These are phyloP conservation scores for Ricinus communis DNA, from an alignment of 345 rosid genomes.

Conservation along the genomic window DNA sequence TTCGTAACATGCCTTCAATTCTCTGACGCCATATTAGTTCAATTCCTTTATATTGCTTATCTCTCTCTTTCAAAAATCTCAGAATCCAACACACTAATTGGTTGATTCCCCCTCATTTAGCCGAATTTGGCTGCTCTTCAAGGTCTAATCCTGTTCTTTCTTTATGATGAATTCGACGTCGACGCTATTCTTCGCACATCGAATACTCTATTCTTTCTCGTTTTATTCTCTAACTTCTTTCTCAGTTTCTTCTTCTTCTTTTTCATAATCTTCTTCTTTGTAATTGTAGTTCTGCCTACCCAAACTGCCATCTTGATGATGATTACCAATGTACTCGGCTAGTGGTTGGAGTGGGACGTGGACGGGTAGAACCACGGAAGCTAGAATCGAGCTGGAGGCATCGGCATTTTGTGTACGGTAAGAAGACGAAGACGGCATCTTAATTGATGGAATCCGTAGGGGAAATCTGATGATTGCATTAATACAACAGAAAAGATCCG, in stretches of 20 bases:
- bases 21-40: slow-evolving; percentile 94
- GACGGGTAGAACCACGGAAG: slow-evolving; percentile 24
- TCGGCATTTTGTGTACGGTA: slow-evolving; percentile 36
- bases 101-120: slow-evolving; percentile 53
- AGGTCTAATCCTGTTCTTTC: slow-evolving; percentile 26
- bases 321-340: slow-evolving; percentile 14
- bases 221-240: too few species aligned
- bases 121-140: slow-evolving; percentile 35
- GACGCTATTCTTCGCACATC: slow-evolving; percentile 43
- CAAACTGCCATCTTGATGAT: neutral
- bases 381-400: slow-evolving; percentile 41
- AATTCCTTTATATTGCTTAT: slow-evolving; percentile 71
- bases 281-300: slow-evolving; percentile 6
- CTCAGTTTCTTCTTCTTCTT: slow-evolving; percentile 23
- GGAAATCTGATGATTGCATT: slow-evolving; percentile 13
- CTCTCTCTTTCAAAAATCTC: slow-evolving; percentile 62
- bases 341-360: slow-evolving; percentile 32
- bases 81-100: slow-evolving; percentile 54
- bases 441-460: slow-evolving; percentile 36
- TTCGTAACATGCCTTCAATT: too few species aligned
- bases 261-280: neutral
- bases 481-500: slow-evolving; percentile 1
- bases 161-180: slow-evolving; percentile 21
- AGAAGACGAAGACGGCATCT: slow-evolving; percentile 21
- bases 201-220: slow-evolving; percentile 59